Evolutionary conservation across 2,329 filamentous ascomycete genomes (phyloP).

Genomic region (Peltaster fructicola): DNA sequence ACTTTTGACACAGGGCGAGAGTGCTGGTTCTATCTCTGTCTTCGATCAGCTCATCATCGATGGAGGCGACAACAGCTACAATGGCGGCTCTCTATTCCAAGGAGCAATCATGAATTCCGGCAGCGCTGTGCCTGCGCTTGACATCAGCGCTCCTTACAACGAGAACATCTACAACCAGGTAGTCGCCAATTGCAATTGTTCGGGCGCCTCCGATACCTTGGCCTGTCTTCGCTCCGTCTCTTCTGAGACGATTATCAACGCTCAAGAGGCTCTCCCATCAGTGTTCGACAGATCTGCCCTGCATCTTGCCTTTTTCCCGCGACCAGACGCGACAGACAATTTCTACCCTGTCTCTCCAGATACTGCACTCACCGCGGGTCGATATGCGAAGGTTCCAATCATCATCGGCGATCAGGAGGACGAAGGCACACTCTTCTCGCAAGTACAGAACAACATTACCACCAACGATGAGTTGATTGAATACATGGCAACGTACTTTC

Average conservation of each 20-base stretch:
- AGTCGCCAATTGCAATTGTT: slow-evolving; percentile 29
- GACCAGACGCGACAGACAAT: slow-evolving; percentile 43
- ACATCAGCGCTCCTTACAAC: slow-evolving; percentile 38
- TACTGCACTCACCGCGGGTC: slow-evolving; percentile 31
- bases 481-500: slow-evolving; percentile 43
- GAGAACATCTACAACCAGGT: slow-evolving; percentile 37
- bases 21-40: slow-evolving; percentile 25
- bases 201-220: slow-evolving; percentile 28
- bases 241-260: slow-evolving; percentile 36
- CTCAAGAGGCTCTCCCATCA: slow-evolving; percentile 52
- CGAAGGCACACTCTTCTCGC: slow-evolving; percentile 57
- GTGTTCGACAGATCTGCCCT: slow-evolving; percentile 50
- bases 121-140: slow-evolving; percentile 40
- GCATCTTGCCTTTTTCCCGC: slow-evolving; percentile 55
- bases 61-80: slow-evolving; percentile 51
- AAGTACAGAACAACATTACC: slow-evolving; percentile 55
- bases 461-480: slow-evolving; percentile 39
- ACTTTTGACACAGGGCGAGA: no score
- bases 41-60: slow-evolving; percentile 57
- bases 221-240: slow-evolving; percentile 29
- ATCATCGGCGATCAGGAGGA: slow-evolving; percentile 64
- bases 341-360: slow-evolving; percentile 48
- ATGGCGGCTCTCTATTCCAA: slow-evolving; percentile 30
- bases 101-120: slow-evolving; percentile 38
- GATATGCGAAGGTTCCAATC: slow-evolving; percentile 42